Evolutionary conservation across 2,329 filamentous ascomycete genomes (phyloP).

Genomic region (Epicoccum nigrum): DNA sequence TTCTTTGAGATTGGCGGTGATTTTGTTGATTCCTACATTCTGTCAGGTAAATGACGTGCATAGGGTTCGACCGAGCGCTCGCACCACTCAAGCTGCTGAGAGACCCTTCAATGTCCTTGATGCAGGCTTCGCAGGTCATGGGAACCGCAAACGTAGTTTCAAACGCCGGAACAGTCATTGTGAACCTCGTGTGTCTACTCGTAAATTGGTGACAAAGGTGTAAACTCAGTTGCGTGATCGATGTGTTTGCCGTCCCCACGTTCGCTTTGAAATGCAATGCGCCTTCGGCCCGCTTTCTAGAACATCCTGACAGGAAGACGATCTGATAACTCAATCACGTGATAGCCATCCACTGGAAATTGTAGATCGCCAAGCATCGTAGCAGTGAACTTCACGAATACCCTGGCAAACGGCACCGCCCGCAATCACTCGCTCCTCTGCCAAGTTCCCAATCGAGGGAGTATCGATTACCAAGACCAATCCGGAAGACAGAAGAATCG

Average conservation of each 20-base stretch:
- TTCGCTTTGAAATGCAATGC: conserved; percentile 46
- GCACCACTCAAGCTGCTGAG: conserved; percentile 74
- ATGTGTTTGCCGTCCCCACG: conserved; percentile 22
- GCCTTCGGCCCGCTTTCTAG: conserved; percentile 17
- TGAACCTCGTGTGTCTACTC: background rate
- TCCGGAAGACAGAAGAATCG: background rate
- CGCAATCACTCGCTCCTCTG: conserved; percentile 1
- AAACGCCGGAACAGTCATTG: conserved; percentile 43
- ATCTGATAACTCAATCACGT: conserved; percentile 11
- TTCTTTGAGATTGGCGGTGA: conserved; percentile 80
- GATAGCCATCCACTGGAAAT: background rate
- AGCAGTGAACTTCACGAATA: conserved; percentile 15
- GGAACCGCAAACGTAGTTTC: conserved; percentile 95
- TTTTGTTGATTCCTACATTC: conserved; percentile 74
- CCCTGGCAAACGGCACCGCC: conserved; percentile 12
- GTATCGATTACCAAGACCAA: background rate
- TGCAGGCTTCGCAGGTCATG: conserved; percentile 87
- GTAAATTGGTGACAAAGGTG: background rate
- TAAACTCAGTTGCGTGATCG: conserved; percentile 10
- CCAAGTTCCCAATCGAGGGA: background rate
- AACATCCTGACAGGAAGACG: conserved; percentile 9
- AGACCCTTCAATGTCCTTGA: conserved; percentile 82
- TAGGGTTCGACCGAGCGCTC: conserved; percentile 23
- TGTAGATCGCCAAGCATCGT: conserved; percentile 13
- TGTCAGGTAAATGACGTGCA: conserved; percentile 33